These are phyloP conservation scores for Phytopythium montanum DNA, from an alignment of 352 stramenopile species.

Conservation along the genomic window DNA sequence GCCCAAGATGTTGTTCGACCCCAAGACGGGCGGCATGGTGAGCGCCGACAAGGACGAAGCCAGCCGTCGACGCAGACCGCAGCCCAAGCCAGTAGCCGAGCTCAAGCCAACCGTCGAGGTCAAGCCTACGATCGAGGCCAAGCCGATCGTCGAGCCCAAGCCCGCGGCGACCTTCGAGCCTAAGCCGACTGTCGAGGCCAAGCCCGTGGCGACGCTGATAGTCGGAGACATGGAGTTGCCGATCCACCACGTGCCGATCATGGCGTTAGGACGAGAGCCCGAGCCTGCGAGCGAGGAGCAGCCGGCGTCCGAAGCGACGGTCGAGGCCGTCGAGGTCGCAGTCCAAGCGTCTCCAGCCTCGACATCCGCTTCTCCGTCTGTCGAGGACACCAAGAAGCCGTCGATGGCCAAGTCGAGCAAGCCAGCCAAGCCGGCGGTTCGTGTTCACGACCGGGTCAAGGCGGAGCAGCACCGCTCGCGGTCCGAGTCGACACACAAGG, in stretches of 20 bases:
- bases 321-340: neutral
- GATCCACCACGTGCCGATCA: neutral
- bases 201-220: neutral
- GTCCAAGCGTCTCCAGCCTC: neutral
- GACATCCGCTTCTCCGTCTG: no score
- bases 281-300: neutral
- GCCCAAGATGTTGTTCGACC: constrained; percentile 72
- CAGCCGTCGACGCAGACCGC: constrained; percentile 1
- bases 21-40: constrained; percentile 58
- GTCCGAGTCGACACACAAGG: neutral
- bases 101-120: neutral
- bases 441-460: neutral
- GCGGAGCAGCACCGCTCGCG: neutral
- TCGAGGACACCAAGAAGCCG: neutral
- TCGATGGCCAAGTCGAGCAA: neutral
- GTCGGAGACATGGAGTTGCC: constrained; percentile 9
- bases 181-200: neutral
- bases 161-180: neutral
- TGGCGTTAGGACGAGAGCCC: neutral
- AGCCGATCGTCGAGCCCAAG: neutral
- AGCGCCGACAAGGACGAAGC: constrained; percentile 22
- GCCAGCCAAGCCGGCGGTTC: neutral
- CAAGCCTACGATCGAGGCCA: neutral
- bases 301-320: neutral
- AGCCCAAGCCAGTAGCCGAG: constrained; percentile 2